Percentiles rank a stretch among this genome's conserved stretches.
phyloP scores from a whole-genome alignment of 169 alveolate species.

The Amoebophrya sp. region DNA sequence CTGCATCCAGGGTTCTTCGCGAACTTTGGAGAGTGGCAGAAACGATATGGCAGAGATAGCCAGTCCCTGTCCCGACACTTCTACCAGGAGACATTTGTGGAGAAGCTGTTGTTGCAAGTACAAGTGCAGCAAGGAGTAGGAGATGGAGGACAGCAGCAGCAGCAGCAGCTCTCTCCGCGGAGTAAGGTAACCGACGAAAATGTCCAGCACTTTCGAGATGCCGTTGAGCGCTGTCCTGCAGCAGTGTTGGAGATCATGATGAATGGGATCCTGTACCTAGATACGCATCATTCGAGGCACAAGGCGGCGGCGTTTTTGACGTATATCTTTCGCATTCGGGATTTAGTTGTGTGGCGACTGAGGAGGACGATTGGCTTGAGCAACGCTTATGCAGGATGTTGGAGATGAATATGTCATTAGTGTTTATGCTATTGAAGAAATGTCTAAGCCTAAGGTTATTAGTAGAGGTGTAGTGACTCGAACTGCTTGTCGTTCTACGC shows the following conservation, averaged over 20 bases:
- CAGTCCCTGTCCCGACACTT: background rate
- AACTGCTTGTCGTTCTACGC: too few species aligned
- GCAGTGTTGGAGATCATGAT: background rate
- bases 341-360: background rate
- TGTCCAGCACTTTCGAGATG: background rate
- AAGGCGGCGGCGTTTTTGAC: background rate
- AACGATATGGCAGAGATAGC: background rate
- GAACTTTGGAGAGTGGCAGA: background rate
- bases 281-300: background rate
- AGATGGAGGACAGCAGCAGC: background rate
- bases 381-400: too few species aligned
- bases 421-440: too few species aligned
- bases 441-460: too few species aligned
- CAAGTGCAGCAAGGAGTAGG: too few species aligned
- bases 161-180: background rate
- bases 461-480: too few species aligned
- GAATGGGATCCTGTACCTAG: background rate
- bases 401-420: too few species aligned
- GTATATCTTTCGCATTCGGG: background rate
- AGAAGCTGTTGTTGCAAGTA: background rate
- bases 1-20: background rate
- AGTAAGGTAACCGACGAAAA: too few species aligned
- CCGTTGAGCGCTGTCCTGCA: background rate
- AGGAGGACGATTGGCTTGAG: background rate
- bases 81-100: background rate